phyloP scores from a whole-genome alignment of 75 land plant species.

The Larix kaempferi region DNA sequence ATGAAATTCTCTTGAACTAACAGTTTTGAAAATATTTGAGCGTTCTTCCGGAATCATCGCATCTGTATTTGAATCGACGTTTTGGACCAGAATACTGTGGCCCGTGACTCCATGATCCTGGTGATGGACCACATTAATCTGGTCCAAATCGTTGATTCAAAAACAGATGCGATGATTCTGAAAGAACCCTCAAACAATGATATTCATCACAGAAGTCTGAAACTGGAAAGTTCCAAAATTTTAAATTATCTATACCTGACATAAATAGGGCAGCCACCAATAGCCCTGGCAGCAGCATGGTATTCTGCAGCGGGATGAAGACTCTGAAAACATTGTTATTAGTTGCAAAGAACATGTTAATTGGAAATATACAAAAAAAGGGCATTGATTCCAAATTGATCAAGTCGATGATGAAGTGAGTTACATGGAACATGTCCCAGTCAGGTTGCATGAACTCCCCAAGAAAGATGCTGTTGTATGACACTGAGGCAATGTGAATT shows the following conservation, averaged over 20 bases:
- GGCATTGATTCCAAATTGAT: not conserved
- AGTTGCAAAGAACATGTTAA: not conserved
- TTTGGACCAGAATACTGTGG: too few relatives aligned
- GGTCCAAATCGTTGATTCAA: not conserved
- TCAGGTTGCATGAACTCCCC: constrained; percentile 97
- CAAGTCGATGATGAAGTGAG: not conserved
- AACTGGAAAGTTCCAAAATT: not conserved
- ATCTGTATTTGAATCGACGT: too few relatives aligned
- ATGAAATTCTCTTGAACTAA: not conserved
- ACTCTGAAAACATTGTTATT: constrained; percentile 33
- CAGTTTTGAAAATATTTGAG: not conserved
- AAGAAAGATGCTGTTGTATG: constrained; percentile 85
- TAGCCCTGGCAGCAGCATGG: constrained; percentile 91
- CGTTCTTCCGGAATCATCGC: not conserved
- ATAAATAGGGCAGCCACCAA: constrained; percentile 91
- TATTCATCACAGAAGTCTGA: not conserved
- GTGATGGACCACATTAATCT: too few relatives aligned
- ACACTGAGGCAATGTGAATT: constrained; percentile 85
- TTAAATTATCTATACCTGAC: constrained; percentile 59
- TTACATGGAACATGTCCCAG: constrained; percentile 92
- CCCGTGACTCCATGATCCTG: too few relatives aligned
- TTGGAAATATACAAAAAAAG: not conserved
- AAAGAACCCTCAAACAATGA: not conserved
- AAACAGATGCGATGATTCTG: too few relatives aligned
- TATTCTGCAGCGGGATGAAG: constrained; percentile 93